Conservation (phyloP, 179 eudicot species). For the Carnegiea gigantea region DNA sequence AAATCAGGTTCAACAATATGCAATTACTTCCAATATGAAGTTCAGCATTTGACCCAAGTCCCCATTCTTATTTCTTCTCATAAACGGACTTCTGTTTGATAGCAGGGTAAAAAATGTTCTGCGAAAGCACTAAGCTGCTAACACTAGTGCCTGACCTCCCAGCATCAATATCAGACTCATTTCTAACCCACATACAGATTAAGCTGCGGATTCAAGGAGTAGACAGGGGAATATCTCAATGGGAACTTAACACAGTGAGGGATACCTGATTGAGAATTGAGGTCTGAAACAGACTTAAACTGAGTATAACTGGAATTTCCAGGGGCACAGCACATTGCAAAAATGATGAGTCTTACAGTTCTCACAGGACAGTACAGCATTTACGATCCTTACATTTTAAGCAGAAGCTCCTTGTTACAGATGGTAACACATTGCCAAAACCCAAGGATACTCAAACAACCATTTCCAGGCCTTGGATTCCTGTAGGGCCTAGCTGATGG, state of each 20-base stretch:
- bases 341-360: not conserved
- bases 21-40: not conserved
- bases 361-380: not conserved
- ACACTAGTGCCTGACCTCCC: not conserved
- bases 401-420: constrained; percentile 8
- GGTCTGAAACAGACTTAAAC: not conserved
- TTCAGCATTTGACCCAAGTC: not conserved
- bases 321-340: not conserved
- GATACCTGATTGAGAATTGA: not conserved
- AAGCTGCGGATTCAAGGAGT: not conserved
- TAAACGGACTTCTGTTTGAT: not conserved
- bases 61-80: not conserved
- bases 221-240: no score
- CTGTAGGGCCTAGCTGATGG: constrained; percentile 12
- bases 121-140: no score
- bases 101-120: not conserved
- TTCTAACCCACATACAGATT: not conserved
- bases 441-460: not conserved
- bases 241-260: not conserved
- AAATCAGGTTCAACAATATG: not conserved
- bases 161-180: not conserved
- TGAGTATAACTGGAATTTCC: not conserved
- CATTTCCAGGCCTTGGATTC: constrained; percentile 16
- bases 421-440: constrained; percentile 17
- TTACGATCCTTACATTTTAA: constrained; percentile 26